A percentile compares a stretch with the other conserved stretches of the same genome.
These are phyloP conservation scores for Plenodomus tracheiphilus DNA, from an alignment of 2,329 filamentous ascomycete genomes.

Conservation along the genomic window DNA sequence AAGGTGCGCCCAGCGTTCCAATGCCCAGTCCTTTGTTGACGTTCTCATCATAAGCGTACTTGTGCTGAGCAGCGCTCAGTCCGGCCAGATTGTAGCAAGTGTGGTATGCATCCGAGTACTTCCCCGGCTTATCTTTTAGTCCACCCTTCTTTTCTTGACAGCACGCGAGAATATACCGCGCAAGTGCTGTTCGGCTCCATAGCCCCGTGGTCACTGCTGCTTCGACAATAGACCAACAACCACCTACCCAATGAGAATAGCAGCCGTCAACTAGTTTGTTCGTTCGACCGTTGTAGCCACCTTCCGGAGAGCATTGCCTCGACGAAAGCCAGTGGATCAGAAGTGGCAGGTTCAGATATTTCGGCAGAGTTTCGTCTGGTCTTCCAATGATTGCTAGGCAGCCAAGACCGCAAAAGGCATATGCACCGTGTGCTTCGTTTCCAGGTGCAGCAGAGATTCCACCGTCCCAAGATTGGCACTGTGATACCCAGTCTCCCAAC, in stretches of 20 bases:
- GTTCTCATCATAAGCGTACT: slow-evolving; percentile 52
- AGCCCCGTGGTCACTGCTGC: slow-evolving; percentile 63
- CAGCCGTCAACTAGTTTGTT: slow-evolving; percentile 98
- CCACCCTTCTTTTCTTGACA: slow-evolving; percentile 82
- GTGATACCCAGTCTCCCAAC: slow-evolving; percentile 77
- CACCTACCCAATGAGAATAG: slow-evolving; percentile 97
- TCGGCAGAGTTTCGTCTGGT: slow-evolving; percentile 73
- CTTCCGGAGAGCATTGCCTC: slow-evolving; percentile 87
- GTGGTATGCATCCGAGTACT: slow-evolving; percentile 87
- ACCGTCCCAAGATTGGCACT: slow-evolving; percentile 95
- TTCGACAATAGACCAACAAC: slow-evolving; percentile 90
- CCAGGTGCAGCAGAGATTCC: slow-evolving; percentile 85
- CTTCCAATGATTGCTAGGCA: slow-evolving; percentile 84
- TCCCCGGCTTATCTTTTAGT: slow-evolving; percentile 89
- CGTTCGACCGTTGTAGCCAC: slow-evolving; percentile 88
- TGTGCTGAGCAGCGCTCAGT: slow-evolving; percentile 78
- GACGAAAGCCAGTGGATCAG: slow-evolving; percentile 87
- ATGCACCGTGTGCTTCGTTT: slow-evolving; percentile 92
- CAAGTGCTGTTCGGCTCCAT: slow-evolving; percentile 82
- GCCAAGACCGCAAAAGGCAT: slow-evolving; percentile 91
- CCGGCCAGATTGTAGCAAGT: slow-evolving; percentile 90
- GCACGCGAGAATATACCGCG: slow-evolving; percentile 86
- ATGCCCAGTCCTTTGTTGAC: slow-evolving; percentile 35
- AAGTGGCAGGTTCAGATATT: slow-evolving; percentile 75
- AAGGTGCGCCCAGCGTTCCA: slow-evolving; percentile 43